Conservation (phyloP, 306 rosid species). For the Medicago arabica region DNA sequence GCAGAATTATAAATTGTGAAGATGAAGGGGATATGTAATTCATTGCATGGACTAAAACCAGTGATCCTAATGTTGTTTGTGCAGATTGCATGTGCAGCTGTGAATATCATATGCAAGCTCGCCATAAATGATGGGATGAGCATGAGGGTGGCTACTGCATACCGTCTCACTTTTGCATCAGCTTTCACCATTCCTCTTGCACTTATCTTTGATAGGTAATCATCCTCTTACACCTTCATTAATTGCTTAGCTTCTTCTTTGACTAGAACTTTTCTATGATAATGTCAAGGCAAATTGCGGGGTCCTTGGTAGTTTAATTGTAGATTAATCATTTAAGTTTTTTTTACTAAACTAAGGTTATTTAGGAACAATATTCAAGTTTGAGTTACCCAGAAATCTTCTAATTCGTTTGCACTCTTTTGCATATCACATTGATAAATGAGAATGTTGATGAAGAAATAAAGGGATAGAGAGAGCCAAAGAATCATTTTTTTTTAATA, state of each 20-base stretch:
- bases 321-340: no score
- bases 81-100: constrained; percentile 52
- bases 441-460: no score
- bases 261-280: no score
- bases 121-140: constrained; percentile 71
- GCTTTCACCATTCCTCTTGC: constrained; percentile 57
- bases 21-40: constrained; percentile 6
- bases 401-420: no score
- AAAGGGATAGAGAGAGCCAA: no score
- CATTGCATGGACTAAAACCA: constrained; percentile 49
- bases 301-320: no score
- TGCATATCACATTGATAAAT: no score
- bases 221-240: background rate
- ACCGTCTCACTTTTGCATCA: constrained; percentile 59
- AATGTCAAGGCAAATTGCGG: no score
- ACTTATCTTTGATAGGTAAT: constrained; percentile 57
- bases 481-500: no score
- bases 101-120: constrained; percentile 59
- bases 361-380: no score
- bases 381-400: no score
- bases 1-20: background rate
- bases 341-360: no score
- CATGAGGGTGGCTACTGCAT: constrained; percentile 56
- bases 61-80: constrained; percentile 48
- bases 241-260: background rate